Percentiles rank a stretch among this genome's conserved stretches.
These are phyloP conservation scores for Raphidocelis subcapitata DNA, from an alignment of 139 green algal genomes.

Conservation along the genomic window DNA sequence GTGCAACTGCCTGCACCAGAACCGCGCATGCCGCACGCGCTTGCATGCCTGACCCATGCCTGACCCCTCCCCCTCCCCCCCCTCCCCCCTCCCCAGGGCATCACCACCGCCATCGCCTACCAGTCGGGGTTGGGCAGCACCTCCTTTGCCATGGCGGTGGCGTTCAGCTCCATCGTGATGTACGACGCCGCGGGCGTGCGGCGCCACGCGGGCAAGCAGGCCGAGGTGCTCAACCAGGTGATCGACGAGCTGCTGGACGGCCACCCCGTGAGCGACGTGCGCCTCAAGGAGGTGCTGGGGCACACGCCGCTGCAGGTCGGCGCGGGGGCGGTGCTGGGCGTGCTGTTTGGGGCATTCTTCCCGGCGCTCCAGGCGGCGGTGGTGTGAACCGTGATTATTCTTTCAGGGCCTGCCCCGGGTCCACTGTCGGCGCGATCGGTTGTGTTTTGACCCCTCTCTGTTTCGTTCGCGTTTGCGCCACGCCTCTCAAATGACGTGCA, in stretches of 20 bases:
- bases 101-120: slow-evolving; percentile 89
- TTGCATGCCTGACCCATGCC: background rate
- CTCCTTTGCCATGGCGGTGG: slow-evolving; percentile 86
- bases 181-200: slow-evolving; percentile 97
- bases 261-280: slow-evolving; percentile 66
- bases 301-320: slow-evolving; percentile 96
- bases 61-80: no score
- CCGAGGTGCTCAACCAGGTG: slow-evolving; percentile 92
- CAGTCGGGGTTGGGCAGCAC: slow-evolving; percentile 79
- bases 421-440: no score
- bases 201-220: slow-evolving; percentile 90
- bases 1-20: background rate
- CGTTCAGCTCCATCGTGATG: slow-evolving; percentile 97
- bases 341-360: no score
- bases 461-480: no score
- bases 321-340: no score
- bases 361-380: no score
- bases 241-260: slow-evolving; percentile 73
- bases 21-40: background rate
- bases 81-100: slow-evolving; percentile 46
- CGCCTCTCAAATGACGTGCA: no score
- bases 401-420: no score
- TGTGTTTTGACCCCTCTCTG: no score
- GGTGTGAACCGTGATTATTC: no score
- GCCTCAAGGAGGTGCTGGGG: slow-evolving; percentile 97